Conservation (phyloP, 805 yeast species). For the Komagataella ulmi region DNA sequence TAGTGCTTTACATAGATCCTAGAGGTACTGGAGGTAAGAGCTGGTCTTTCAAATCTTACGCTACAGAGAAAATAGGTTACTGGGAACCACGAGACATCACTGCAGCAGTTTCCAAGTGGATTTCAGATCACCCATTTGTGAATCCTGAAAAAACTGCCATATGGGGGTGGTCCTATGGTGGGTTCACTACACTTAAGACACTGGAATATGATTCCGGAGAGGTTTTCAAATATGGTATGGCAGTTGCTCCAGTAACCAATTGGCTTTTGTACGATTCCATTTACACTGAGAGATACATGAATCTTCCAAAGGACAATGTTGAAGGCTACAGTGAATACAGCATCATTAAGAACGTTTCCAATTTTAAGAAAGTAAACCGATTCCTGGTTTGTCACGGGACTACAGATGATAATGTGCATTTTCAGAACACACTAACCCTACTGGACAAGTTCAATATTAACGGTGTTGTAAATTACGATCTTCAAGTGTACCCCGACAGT, state of each 20-base stretch:
- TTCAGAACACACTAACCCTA: conserved; percentile 53
- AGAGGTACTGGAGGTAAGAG: conserved; percentile 76
- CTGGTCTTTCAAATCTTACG: conserved; percentile 50
- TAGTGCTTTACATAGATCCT: conserved; percentile 62
- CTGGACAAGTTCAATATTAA: conserved; percentile 41
- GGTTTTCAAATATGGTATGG: conserved; percentile 60
- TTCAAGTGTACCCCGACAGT: conserved; percentile 86
- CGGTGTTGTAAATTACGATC: conserved; percentile 62
- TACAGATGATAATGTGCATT: conserved; percentile 76
- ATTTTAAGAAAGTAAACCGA: conserved; percentile 34
- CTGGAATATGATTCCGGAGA: conserved; percentile 52
- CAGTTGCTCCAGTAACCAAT: conserved; percentile 79
- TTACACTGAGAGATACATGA: conserved; percentile 72
- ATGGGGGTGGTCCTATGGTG: conserved; percentile 91
- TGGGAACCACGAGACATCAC: conserved; percentile 70
- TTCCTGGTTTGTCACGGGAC: conserved; percentile 72
- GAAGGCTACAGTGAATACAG: conserved; percentile 35
- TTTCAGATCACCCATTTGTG: conserved; percentile 30
- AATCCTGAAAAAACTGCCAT: conserved; percentile 45
- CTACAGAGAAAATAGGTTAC: conserved; percentile 44
- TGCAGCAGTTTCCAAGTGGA: conserved; percentile 34
- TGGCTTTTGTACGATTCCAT: conserved; percentile 69
- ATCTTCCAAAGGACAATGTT: conserved; percentile 32
- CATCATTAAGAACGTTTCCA: conserved; percentile 21
- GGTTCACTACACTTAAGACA: conserved; percentile 62